Base-by-base conservation (phyloP, 768 basidiomycete species). In the Pleurotus tuoliensis region DNA sequence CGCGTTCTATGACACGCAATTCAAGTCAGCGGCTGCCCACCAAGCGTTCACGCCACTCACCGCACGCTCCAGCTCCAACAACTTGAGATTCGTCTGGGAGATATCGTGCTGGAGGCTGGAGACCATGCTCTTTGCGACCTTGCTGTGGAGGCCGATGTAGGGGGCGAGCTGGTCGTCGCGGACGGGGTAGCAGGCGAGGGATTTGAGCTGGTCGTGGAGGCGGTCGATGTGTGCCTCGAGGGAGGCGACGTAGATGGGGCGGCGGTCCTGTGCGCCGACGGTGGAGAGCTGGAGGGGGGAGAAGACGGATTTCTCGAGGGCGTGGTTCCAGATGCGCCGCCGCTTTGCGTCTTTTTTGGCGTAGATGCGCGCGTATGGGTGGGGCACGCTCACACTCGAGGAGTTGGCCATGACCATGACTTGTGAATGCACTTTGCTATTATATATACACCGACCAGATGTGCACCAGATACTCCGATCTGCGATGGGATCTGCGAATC, bases 71-170 rank as follows among this genome's bases (percentile, higher is more conserved):
- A 90, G 73, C 62, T 90, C 87, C 44, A 88, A 74, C 27, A 89
- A 72, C 59, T 85, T 86, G 47, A 88, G 67, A 55, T 82, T 83
- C 15, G 79, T 68, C 3, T 83, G 71, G 0, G 81, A 78, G 3
- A 79, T 76, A 59, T 90, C 88, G 63, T 86, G 78, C 49, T 88
- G 84, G 4, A 90, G 76, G 22, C 84, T 84, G 0, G 87, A 76
- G 3, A 90, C 83, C 82, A 88, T 88, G 60, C 86, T 87, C 88
- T 90, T 25, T 51, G 86, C 87, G 0, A 86, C 89, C 68, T 85
- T 90, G 20, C 81, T 82, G 64, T 90, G 88, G n/a, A 90, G 73
- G 4, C 88, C 88, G 49, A 77, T 82, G 66, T 84, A 87, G 1
- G 80, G 79, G 22, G 83, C 82, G 20, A 90, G 75, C 41, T 82